Percentiles rank a stretch among this genome's conserved stretches.
phyloP scores from a whole-genome alignment of 2,329 filamentous ascomycete genomes.

The Lecanicillium sp. region DNA sequence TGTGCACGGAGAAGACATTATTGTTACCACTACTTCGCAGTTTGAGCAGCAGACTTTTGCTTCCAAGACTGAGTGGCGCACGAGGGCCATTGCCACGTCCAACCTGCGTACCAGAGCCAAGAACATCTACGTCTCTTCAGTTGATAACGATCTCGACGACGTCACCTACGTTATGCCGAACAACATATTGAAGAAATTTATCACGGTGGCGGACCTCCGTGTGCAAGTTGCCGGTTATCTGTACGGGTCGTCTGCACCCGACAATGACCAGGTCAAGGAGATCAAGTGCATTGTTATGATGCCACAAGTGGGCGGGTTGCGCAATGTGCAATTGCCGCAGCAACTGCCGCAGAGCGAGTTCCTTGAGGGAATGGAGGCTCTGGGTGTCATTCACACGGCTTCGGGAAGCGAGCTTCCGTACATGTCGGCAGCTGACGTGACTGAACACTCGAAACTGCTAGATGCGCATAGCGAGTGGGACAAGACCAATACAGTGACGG shows the following conservation, averaged over 20 bases:
- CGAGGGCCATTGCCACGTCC: slow-evolving; percentile 89
- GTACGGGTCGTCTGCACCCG: slow-evolving; percentile 84
- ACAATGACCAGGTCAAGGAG: slow-evolving; percentile 96
- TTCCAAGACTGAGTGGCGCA: slow-evolving; percentile 98
- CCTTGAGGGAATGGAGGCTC: slow-evolving; percentile 75
- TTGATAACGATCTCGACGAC: slow-evolving; percentile 84
- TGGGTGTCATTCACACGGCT: slow-evolving; percentile 92
- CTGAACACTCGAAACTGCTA: slow-evolving; percentile 85
- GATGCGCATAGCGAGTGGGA: slow-evolving; percentile 62
- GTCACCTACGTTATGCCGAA: slow-evolving; percentile 98
- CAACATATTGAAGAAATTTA: slow-evolving; percentile 97
- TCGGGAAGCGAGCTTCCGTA: slow-evolving; percentile 92
- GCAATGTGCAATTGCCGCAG: slow-evolving; percentile 84
- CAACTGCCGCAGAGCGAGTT: slow-evolving; percentile 89
- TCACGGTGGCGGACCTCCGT: slow-evolving; percentile 90
- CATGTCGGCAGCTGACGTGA: slow-evolving; percentile 93
- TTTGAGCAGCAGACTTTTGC: slow-evolving; percentile 97
- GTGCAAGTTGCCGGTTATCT: slow-evolving; percentile 95
- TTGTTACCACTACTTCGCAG: slow-evolving; percentile 95
- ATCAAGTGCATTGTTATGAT: slow-evolving; percentile 96
- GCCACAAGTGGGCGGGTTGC: slow-evolving; percentile 88
- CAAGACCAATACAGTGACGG: slow-evolving; percentile 81
- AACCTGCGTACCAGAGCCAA: slow-evolving; percentile 91
- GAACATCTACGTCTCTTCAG: slow-evolving; percentile 97
- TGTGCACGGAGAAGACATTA: slow-evolving; percentile 92